A percentile compares a stretch with the other conserved stretches of the same genome.
Evolutionary conservation across 352 stramenopile species (phyloP).

Genomic region (Globisporangium middletonii): DNA sequence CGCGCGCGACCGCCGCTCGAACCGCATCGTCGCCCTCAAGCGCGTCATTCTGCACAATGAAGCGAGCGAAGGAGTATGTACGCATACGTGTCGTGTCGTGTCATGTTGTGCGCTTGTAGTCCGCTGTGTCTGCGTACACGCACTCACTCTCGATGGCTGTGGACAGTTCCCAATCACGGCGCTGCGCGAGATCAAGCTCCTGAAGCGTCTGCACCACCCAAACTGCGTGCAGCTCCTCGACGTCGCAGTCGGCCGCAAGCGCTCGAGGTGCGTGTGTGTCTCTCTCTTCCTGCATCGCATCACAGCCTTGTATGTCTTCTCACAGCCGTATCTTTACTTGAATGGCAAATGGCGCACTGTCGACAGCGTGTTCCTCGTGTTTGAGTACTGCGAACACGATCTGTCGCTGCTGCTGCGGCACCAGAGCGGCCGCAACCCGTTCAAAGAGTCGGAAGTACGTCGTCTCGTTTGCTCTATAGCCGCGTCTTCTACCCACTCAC

Average conservation of each 20-base stretch:
- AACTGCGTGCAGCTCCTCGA: slow-evolving; percentile 75
- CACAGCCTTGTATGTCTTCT: no score
- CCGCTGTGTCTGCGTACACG: background rate
- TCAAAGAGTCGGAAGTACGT: slow-evolving; percentile 71
- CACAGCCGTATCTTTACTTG: no score
- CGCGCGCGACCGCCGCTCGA: slow-evolving; percentile 56
- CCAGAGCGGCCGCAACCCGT: slow-evolving; percentile 53
- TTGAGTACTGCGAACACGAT: slow-evolving; percentile 89
- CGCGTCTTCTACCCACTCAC: background rate
- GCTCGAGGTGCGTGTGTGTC: slow-evolving; percentile 32
- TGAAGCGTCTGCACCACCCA: slow-evolving; percentile 58
- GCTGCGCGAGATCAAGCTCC: slow-evolving; percentile 68
- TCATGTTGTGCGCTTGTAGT: background rate
- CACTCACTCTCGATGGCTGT: background rate
- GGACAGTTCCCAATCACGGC: slow-evolving; percentile 71
- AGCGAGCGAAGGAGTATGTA: slow-evolving; percentile 75
- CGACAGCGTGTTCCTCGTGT: slow-evolving; percentile 82
- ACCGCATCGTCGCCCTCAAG: slow-evolving; percentile 88
- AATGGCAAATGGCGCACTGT: background rate
- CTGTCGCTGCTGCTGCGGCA: slow-evolving; percentile 56
- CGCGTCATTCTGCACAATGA: slow-evolving; percentile 90
- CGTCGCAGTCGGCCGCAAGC: slow-evolving; percentile 60
- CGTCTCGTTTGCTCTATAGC: background rate
- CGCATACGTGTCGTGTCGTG: background rate
- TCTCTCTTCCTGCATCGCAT: background rate